A percentile compares a stretch with the other conserved stretches of the same genome.
Conservation (phyloP, 176 grass and related monocot species). For the Bromus sterilis region DNA sequence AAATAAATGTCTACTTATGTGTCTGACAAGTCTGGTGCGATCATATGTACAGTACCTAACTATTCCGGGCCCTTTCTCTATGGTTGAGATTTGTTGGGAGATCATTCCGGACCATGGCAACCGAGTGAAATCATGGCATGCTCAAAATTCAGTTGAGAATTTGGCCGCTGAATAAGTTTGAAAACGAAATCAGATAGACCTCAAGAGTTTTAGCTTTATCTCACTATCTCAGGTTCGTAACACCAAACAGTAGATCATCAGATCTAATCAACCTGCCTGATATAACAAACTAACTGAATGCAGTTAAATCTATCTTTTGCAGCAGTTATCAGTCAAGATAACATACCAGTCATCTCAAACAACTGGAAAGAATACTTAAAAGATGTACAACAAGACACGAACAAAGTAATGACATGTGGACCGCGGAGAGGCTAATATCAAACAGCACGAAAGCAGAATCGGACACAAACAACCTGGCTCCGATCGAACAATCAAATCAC, state of each 20-base stretch:
- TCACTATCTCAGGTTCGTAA: not conserved
- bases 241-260: not conserved
- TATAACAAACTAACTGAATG: not conserved
- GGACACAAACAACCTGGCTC: conserved; percentile 30
- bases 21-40: not conserved
- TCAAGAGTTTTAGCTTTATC: not conserved
- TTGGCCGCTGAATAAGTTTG: not conserved
- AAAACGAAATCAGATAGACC: not conserved
- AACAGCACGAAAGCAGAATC: conserved; percentile 25
- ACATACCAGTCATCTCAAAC: conserved; percentile 1
- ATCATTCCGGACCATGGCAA: not conserved
- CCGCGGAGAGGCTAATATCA: conserved; percentile 11
- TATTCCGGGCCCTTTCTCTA: not conserved
- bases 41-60: too few species aligned
- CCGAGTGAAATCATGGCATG: not conserved
- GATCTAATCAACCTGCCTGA: not conserved
- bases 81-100: not conserved
- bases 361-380: conserved; percentile 6
- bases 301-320: not conserved
- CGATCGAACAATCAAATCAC: conserved; percentile 44
- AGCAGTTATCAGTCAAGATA: not conserved
- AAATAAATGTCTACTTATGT: not conserved
- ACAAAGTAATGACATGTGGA: not conserved
- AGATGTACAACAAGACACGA: conserved; percentile 26
- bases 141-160: not conserved